A percentile compares a stretch with the other conserved stretches of the same genome.
Conservation (phyloP, 345 rosid species). For the Sisymbrium irio region DNA sequence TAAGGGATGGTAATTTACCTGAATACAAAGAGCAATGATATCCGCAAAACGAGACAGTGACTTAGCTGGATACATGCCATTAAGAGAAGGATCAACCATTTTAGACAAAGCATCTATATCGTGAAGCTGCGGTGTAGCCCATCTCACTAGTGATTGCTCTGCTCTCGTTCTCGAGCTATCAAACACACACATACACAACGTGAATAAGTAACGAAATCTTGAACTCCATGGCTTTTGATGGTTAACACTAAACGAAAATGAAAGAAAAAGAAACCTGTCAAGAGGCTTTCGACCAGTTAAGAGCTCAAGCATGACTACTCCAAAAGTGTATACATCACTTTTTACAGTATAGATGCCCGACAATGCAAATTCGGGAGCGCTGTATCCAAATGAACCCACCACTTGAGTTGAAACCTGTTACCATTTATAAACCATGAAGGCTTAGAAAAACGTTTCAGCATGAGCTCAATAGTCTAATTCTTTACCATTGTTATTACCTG, state of each 20-base stretch:
- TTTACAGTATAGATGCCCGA: conserved; percentile 93
- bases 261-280: conserved; percentile 59
- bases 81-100: conserved; percentile 93
- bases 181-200: neutral
- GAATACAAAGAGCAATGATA: conserved; percentile 94
- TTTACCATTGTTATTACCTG: conserved; percentile 49
- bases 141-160: conserved; percentile 97
- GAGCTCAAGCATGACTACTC: conserved; percentile 97
- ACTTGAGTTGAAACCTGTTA: conserved; percentile 84
- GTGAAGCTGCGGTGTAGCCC: conserved; percentile 98
- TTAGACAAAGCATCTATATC: conserved; percentile 95
- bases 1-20: conserved; percentile 44
- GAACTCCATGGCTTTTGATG: neutral
- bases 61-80: conserved; percentile 99
- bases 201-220: neutral
- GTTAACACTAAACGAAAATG: neutral
- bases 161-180: conserved; percentile 80
- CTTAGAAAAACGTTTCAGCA: neutral
- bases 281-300: conserved; percentile 96
- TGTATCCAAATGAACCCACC: conserved; percentile 97
- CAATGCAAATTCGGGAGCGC: conserved; percentile 97
- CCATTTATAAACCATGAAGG: neutral
- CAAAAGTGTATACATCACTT: conserved; percentile 98
- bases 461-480: neutral
- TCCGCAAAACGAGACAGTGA: conserved; percentile 97